Evolutionary conservation across 257 asterid species (phyloP), one percentile per base, ranked within the genome.

Genomic region (Coffea eugenioides): DNA sequence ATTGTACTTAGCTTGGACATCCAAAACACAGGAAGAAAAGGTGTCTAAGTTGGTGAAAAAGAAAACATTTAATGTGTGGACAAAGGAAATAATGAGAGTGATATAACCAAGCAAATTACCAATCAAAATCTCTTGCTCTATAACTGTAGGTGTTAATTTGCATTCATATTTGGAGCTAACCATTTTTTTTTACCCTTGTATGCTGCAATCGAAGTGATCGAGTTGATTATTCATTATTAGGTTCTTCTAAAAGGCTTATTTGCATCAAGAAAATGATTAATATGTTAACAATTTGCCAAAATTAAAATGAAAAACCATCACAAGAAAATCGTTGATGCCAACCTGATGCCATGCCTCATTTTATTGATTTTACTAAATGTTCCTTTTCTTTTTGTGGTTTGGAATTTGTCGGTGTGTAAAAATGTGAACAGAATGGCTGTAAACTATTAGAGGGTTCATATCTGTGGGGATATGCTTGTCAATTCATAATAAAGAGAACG

Each of bases 401-500:
- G 67, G 20, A 51, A 51, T 9, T 8, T 39, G 43, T 67, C 0
- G 14, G 41, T 48, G 72, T 79, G 73, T 71, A 46, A 45, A 23
- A 71, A 49, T 62, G 57, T 46, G 82, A 72, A 62, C 21, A 10
- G 49, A 12, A 36, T 27, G 20, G 39, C 57, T 12, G 27, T 25
- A 83, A 36, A 6, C 36, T n/a, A 62, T 20, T 34, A 15, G 72
- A 36, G 13, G 71, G 36, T 68, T 72, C 56, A 67, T 0, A 64
- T 39, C 0, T 56, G 6, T 57, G 62, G 77, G 90, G 87, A 79
- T 69, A 75, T 78, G 71, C 73, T 65, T 72, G 52, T 84, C 85
- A 80, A 88, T 78, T 80, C 76, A 54, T 27, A 62, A 74, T 70
- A 49, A 69, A 83, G 39, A 69, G 59, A 54, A 75, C 90, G 90